phyloP scores from a whole-genome alignment of 2,329 filamentous ascomycete species.

The Coniella vitis region DNA sequence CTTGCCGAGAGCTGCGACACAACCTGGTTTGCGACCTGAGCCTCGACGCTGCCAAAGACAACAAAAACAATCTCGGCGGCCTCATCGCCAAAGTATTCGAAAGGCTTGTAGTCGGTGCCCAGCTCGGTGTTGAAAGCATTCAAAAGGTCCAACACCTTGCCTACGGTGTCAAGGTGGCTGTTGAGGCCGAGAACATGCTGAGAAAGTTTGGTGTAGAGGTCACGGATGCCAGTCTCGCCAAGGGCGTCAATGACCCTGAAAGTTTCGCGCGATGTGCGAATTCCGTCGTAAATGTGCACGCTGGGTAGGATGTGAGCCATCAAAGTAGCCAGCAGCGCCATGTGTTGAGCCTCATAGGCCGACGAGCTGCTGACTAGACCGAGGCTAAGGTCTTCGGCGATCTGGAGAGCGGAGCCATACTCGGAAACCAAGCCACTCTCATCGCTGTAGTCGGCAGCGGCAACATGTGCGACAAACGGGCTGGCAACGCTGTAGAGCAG shows the following conservation, averaged over 20 bases:
- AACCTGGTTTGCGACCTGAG: slow-evolving; percentile 77
- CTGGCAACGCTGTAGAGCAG: slow-evolving; percentile 87
- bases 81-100: slow-evolving; percentile 87
- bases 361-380: slow-evolving; percentile 80
- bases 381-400: slow-evolving; percentile 85
- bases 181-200: slow-evolving; percentile 52
- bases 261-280: slow-evolving; percentile 66
- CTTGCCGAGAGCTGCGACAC: slow-evolving; percentile 63
- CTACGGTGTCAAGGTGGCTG: slow-evolving; percentile 65
- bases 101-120: slow-evolving; percentile 85
- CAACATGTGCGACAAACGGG: slow-evolving; percentile 87
- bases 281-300: slow-evolving; percentile 72
- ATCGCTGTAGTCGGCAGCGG: slow-evolving; percentile 77
- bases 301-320: slow-evolving; percentile 67
- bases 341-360: slow-evolving; percentile 88
- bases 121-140: slow-evolving; percentile 81
- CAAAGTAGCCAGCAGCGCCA: slow-evolving; percentile 68
- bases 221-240: slow-evolving; percentile 55
- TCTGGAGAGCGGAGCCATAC: slow-evolving; percentile 71
- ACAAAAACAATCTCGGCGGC: slow-evolving; percentile 78
- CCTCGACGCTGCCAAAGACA: slow-evolving; percentile 87
- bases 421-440: slow-evolving; percentile 72
- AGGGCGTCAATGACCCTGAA: slow-evolving; percentile 66
- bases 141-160: slow-evolving; percentile 62
- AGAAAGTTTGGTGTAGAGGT: slow-evolving; percentile 59